Evolutionary conservation across 2,329 filamentous ascomycete species (phyloP).

Genomic region (Phoma sp.): DNA sequence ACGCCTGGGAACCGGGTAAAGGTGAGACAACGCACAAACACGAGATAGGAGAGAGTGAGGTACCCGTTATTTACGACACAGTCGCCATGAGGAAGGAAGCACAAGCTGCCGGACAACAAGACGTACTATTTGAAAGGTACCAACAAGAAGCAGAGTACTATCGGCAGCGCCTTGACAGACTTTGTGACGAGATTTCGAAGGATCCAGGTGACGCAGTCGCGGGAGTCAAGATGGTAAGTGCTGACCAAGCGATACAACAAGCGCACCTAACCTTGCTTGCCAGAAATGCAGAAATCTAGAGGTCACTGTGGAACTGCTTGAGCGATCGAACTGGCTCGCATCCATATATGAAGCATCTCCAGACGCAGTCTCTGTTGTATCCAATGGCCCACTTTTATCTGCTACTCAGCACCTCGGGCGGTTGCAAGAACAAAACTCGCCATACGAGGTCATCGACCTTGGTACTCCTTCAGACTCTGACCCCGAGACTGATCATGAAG

Average conservation of each 20-base stretch:
- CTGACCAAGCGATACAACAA: neutral
- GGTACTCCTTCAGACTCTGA: conserved; percentile 23
- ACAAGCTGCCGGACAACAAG: conserved; percentile 19
- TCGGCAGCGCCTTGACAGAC: conserved; percentile 21
- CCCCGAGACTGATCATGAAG: neutral
- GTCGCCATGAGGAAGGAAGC: conserved; percentile 29
- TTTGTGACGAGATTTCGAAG: conserved; percentile 27
- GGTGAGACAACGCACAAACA: conserved; percentile 1
- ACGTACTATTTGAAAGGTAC: conserved; percentile 20
- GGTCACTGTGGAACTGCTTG: conserved; percentile 66
- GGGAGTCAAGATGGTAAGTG: conserved; percentile 21
- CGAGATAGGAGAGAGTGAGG: conserved; percentile 4
- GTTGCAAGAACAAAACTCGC: neutral
- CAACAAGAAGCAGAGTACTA: conserved; percentile 24
- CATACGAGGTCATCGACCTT: conserved; percentile 26
- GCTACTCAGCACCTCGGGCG: neutral
- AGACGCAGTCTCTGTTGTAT: neutral
- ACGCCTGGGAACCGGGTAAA: conserved; percentile 30
- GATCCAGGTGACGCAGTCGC: conserved; percentile 58
- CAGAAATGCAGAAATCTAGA: conserved; percentile 67
- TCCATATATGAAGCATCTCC: conserved; percentile 22
- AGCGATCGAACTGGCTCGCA: conserved; percentile 57
- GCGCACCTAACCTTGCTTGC: conserved; percentile 51
- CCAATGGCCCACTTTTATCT: neutral
- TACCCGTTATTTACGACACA: conserved; percentile 21